Percentiles rank a stretch among this genome's conserved stretches.
phyloP scores from a whole-genome alignment of 108 stramenopile genomes.

The Nitzschia inconspicua region DNA sequence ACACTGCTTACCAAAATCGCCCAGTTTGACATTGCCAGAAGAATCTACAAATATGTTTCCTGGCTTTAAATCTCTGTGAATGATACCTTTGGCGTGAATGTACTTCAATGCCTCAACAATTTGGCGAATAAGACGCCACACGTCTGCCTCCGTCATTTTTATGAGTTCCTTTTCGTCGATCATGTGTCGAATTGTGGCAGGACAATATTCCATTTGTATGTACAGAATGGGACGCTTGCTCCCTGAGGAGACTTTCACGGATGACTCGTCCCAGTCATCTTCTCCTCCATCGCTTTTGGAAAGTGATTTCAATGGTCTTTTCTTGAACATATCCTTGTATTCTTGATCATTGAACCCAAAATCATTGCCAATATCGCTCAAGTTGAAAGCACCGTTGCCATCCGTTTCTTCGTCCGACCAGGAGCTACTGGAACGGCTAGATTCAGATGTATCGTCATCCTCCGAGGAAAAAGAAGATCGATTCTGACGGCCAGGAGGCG shows the following conservation, averaged over 20 bases:
- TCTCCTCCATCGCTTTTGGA: constrained; percentile 1
- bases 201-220: constrained; percentile 84
- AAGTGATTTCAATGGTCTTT: not conserved
- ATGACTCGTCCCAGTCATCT: constrained; percentile 41
- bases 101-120: constrained; percentile 79
- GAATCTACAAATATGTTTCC: constrained; percentile 70
- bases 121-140: constrained; percentile 72
- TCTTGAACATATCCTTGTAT: constrained; percentile 16
- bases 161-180: constrained; percentile 59
- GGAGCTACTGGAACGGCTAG: not conserved
- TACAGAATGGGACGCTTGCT: constrained; percentile 36
- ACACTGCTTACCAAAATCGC: constrained; percentile 87
- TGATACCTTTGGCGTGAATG: constrained; percentile 61
- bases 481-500: constrained; percentile 1
- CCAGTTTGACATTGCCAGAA: constrained; percentile 53
- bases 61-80: constrained; percentile 69
- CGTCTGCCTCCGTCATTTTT: constrained; percentile 39
- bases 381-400: not conserved
- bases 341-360: constrained; percentile 25
- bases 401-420: constrained; percentile 6
- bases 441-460: not conserved
- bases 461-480: not conserved
- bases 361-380: not conserved
- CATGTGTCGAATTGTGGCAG: constrained; percentile 68
- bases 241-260: constrained; percentile 41